Conservation (phyloP, 2,329 filamentous ascomycete genomes). For the Fusarium sp. region DNA sequence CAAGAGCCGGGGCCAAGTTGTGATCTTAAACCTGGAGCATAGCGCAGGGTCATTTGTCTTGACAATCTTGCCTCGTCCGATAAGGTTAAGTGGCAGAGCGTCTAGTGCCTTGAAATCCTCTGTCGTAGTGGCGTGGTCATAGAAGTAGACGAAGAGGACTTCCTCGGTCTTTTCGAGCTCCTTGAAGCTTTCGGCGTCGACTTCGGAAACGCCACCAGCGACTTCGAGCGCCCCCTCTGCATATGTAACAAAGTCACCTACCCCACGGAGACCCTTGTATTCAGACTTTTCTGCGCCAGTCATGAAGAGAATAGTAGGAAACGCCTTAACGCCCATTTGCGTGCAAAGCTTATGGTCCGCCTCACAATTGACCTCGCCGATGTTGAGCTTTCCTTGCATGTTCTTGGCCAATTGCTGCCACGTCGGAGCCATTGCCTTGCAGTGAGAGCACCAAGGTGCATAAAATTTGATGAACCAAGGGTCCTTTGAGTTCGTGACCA, state of each 20-base stretch:
- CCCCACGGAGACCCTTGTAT: conserved; percentile 89
- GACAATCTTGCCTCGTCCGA: conserved; percentile 92
- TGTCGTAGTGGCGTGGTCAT: conserved; percentile 91
- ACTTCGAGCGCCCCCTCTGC: conserved; percentile 87
- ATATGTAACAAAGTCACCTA: conserved; percentile 90
- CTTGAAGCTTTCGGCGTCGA: conserved; percentile 81
- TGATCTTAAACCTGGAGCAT: conserved; percentile 90
- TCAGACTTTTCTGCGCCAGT: conserved; percentile 91
- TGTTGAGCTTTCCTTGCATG: conserved; percentile 89
- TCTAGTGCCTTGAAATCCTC: conserved; percentile 94
- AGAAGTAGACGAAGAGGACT: conserved; percentile 97
- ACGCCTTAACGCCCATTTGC: conserved; percentile 82
- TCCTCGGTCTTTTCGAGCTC: conserved; percentile 92
- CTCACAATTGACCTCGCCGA: conserved; percentile 97
- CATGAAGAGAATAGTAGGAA: conserved; percentile 94
- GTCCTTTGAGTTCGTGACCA: conserved; percentile 88
- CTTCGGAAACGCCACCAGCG: conserved; percentile 81
- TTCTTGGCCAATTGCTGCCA: conserved; percentile 93
- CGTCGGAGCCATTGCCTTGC: conserved; percentile 89
- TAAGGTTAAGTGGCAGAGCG: conserved; percentile 85
- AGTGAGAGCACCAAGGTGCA: conserved; percentile 96
- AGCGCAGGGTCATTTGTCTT: conserved; percentile 86
- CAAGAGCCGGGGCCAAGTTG: conserved; percentile 93
- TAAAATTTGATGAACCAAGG: conserved; percentile 99
- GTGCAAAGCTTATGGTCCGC: conserved; percentile 89